Percentiles rank a stretch among this genome's conserved stretches.
These are phyloP conservation scores for Sisymbrium irio DNA, from an alignment of 345 rosid genomes.

Conservation along the genomic window DNA sequence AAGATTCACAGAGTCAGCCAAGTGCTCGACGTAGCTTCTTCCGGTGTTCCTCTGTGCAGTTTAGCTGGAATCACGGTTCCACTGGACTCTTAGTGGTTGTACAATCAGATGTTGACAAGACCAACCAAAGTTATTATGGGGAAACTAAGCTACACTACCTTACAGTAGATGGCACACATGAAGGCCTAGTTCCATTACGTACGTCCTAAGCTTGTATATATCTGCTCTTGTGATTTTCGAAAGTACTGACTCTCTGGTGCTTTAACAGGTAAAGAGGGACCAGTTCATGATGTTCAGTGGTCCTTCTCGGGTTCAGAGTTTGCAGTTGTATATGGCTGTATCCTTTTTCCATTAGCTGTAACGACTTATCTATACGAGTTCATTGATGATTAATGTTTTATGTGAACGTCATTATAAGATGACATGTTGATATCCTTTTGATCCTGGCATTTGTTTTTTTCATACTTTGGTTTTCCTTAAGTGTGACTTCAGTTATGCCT, in stretches of 20 bases:
- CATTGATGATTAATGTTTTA: not conserved
- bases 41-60: slow-evolving; percentile 80
- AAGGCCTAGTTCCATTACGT: slow-evolving; percentile 92
- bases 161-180: slow-evolving; percentile 78
- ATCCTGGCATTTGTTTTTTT: slow-evolving; percentile 9
- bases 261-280: slow-evolving; percentile 90
- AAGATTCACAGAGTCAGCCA: slow-evolving; percentile 69
- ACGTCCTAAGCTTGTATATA: slow-evolving; percentile 37
- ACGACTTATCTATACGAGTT: not conserved
- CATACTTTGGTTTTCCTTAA: slow-evolving; percentile 46
- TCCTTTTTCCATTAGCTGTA: slow-evolving; percentile 45
- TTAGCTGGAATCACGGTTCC: slow-evolving; percentile 81
- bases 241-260: slow-evolving; percentile 38
- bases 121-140: slow-evolving; percentile 95
- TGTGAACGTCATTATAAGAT: not conserved
- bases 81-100: slow-evolving; percentile 83
- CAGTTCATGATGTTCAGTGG: slow-evolving; percentile 97
- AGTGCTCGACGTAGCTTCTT: slow-evolving; percentile 81
- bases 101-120: slow-evolving; percentile 94
- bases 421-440: not conserved
- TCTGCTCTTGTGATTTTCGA: not conserved
- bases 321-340: slow-evolving; percentile 98
- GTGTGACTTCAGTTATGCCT: slow-evolving; percentile 68
- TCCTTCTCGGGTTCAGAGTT: slow-evolving; percentile 82
- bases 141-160: slow-evolving; percentile 88